Conservation (phyloP, 2,329 filamentous ascomycete genomes). For the Colletotrichum ledebouriae region DNA sequence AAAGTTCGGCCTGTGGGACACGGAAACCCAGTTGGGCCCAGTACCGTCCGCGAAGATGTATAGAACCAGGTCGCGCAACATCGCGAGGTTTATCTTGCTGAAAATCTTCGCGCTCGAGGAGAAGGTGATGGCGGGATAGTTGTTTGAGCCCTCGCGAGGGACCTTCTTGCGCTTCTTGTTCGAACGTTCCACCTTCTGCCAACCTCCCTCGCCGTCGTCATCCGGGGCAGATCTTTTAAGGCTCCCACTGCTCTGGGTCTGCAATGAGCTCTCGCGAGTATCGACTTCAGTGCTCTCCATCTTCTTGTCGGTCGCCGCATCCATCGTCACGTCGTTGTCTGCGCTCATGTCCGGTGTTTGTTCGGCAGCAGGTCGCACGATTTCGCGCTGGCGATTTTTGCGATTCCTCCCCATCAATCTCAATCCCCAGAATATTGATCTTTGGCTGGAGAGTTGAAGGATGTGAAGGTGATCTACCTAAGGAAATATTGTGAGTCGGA, state of each 20-base stretch:
- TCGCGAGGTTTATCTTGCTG: constrained; percentile 72
- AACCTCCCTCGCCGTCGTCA: constrained; percentile 59
- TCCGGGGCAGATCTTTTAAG: constrained; percentile 63
- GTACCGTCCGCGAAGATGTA: constrained; percentile 77
- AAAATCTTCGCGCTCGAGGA: constrained; percentile 70
- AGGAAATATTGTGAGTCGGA: constrained; percentile 11
- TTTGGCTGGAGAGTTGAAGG: constrained; percentile 1
- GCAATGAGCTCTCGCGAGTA: constrained; percentile 37
- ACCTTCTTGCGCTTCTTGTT: constrained; percentile 73
- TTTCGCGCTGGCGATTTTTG: constrained; percentile 28
- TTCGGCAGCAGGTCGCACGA: constrained; percentile 32
- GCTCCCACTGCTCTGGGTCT: constrained; percentile 53
- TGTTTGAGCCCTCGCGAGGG: constrained; percentile 66
- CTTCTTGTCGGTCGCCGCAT: constrained; percentile 4
- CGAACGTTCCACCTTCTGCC: constrained; percentile 68
- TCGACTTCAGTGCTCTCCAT: neutral
- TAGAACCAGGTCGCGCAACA: constrained; percentile 73
- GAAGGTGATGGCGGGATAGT: constrained; percentile 72
- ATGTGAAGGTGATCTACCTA: neutral
- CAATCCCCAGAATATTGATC: neutral
- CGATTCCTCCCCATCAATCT: constrained; percentile 29
- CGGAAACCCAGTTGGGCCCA: constrained; percentile 74
- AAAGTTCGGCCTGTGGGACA: constrained; percentile 73
- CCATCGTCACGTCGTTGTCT: constrained; percentile 1
- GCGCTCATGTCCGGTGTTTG: constrained; percentile 1